Conservation (phyloP, 2,329 filamentous ascomycete species). For the Paracamarosporium sp. region DNA sequence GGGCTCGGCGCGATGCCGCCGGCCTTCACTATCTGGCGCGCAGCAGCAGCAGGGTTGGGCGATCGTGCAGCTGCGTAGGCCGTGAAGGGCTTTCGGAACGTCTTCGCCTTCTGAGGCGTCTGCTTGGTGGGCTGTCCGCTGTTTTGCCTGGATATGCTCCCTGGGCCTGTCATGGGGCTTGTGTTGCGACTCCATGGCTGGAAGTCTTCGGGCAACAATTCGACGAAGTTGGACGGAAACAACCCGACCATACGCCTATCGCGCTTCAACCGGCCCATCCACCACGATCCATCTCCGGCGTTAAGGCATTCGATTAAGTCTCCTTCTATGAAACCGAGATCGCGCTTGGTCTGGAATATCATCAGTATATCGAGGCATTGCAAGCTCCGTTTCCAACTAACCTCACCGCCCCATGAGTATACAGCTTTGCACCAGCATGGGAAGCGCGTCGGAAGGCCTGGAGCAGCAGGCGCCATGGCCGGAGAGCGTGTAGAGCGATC, state of each 20-base stretch:
- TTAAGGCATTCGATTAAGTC: constrained; percentile 98
- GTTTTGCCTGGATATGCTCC: constrained; percentile 58
- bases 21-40: constrained; percentile 42
- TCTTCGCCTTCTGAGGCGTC: constrained; percentile 57
- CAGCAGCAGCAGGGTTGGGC: constrained; percentile 51
- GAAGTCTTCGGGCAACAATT: constrained; percentile 84
- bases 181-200: constrained; percentile 72
- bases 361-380: constrained; percentile 29
- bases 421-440: constrained; percentile 91
- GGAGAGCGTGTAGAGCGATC: constrained; percentile 1
- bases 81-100: constrained; percentile 69
- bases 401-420: constrained; percentile 91
- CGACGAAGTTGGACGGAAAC: constrained; percentile 97
- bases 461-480: constrained; percentile 54
- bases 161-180: constrained; percentile 50
- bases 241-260: constrained; percentile 90
- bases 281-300: constrained; percentile 97
- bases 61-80: constrained; percentile 59
- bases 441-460: constrained; percentile 74
- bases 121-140: constrained; percentile 57
- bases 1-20: constrained; percentile 36
- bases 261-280: constrained; percentile 89
- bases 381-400: constrained; percentile 26
- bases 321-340: constrained; percentile 95
- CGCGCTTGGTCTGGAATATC: constrained; percentile 73